These are phyloP conservation scores for Globisporangium emineosum DNA, from an alignment of 352 stramenopile species.

Conservation along the genomic window DNA sequence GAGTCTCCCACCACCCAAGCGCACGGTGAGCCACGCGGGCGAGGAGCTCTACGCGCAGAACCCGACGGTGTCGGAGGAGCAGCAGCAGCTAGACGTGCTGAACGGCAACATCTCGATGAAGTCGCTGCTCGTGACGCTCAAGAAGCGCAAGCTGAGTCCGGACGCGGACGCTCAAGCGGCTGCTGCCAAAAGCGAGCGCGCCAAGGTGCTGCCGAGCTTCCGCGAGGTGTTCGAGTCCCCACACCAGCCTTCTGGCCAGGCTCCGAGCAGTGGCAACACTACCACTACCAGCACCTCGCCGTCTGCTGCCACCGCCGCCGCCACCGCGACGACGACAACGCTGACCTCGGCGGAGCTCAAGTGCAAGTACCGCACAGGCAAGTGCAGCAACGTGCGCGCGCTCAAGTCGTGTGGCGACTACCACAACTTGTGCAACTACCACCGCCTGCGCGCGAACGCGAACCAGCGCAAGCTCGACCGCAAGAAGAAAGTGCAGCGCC, in stretches of 20 bases:
- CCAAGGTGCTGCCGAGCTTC: conserved; percentile 46
- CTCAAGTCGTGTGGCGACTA: conserved; percentile 79
- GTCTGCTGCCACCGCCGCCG: conserved; percentile 5
- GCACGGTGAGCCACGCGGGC: conserved; percentile 1
- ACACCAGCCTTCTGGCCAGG: conserved; percentile 7
- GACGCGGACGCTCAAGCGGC: conserved; percentile 10
- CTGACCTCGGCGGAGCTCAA: conserved; percentile 43
- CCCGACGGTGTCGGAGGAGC: conserved; percentile 2
- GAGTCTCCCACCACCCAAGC: not conserved
- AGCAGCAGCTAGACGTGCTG: conserved; percentile 19
- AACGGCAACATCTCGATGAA: conserved; percentile 64
- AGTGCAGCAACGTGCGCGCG: conserved; percentile 66
- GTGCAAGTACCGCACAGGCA: conserved; percentile 83
- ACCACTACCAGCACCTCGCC: not conserved
- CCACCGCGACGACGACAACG: conserved; percentile 11
- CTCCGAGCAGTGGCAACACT: too few species aligned
- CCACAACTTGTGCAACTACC: conserved; percentile 83
- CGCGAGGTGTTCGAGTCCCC: conserved; percentile 52
- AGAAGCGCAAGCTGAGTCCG: conserved; percentile 48
- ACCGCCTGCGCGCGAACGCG: conserved; percentile 71
- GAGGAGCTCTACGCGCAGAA: conserved; percentile 19
- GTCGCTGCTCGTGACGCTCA: conserved; percentile 61
- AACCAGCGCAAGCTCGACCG: conserved; percentile 83
- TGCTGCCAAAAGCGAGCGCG: conserved; percentile 18
- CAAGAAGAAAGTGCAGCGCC: conserved; percentile 76